These are phyloP conservation scores for Tremella mesenterica DNA, from an alignment of 768 basidiomycete species.

Conservation along the genomic window DNA sequence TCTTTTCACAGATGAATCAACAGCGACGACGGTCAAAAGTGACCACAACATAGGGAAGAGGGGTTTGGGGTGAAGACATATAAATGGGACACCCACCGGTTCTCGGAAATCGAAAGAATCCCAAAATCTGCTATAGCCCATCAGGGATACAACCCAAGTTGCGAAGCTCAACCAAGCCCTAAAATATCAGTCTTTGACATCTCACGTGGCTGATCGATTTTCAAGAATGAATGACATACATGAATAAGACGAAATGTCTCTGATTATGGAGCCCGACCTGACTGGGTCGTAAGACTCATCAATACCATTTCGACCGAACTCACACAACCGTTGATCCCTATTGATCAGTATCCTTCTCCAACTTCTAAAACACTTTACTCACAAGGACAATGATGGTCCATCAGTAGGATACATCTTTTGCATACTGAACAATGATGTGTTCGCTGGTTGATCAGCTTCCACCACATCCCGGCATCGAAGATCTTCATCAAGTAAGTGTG, in stretches of 20 bases:
- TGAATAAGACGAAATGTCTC: conserved; percentile 89
- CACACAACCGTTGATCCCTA: conserved; percentile 94
- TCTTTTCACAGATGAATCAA: too few relatives aligned
- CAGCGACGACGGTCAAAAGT: too few relatives aligned
- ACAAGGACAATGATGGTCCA: conserved; percentile 47
- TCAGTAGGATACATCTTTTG: conserved; percentile 65
- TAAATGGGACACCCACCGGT: conserved; percentile 19
- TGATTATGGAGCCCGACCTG: conserved; percentile 82
- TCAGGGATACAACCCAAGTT: conserved; percentile 54
- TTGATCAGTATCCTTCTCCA: not conserved
- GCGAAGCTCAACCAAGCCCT: conserved; percentile 75
- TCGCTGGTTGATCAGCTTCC: conserved; percentile 51
- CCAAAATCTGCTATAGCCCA: conserved; percentile 60
- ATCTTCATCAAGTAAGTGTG: too few relatives aligned
- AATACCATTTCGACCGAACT: conserved; percentile 10
- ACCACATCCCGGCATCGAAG: too few relatives aligned
- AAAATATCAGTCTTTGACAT: not conserved
- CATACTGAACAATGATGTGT: conserved; percentile 90
- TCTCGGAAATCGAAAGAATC: conserved; percentile 52
- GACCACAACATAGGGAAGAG: too few relatives aligned
- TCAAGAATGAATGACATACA: conserved; percentile 56
- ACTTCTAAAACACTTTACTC: conserved; percentile 11
- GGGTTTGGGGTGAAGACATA: too few relatives aligned
- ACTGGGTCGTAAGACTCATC: not conserved
- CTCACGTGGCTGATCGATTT: not conserved